Evolutionary conservation across 2,329 filamentous ascomycete species (phyloP).

Genomic region (Xylariaceae sp.): DNA sequence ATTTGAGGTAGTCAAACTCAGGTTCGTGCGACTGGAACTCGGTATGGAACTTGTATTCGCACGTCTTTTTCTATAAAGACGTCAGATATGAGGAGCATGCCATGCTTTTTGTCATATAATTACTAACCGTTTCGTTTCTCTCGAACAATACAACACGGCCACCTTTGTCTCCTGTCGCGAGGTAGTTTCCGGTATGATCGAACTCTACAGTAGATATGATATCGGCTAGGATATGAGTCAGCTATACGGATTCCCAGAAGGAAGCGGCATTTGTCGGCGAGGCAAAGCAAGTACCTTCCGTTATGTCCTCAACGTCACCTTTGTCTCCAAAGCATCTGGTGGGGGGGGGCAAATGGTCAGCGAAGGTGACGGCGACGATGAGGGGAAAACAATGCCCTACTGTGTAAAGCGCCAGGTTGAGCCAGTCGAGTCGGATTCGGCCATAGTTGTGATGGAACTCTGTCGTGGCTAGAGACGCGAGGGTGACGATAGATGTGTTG

Average conservation of each 20-base stretch:
- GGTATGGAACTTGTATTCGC: slow-evolving; percentile 99
- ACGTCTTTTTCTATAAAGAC: slow-evolving; percentile 85
- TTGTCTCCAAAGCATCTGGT: slow-evolving; percentile 97
- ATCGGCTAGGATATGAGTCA: slow-evolving; percentile 56
- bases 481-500: slow-evolving; percentile 7
- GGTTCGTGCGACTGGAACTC: slow-evolving; percentile 99
- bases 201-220: slow-evolving; percentile 92
- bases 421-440: slow-evolving; percentile 15
- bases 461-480: slow-evolving; percentile 6
- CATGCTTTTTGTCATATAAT: background rate
- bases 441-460: slow-evolving; percentile 10
- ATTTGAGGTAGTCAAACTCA: slow-evolving; percentile 99
- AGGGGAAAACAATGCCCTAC: slow-evolving; percentile 5
- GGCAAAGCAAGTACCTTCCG: slow-evolving; percentile 63
- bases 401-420: slow-evolving; percentile 18
- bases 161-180: slow-evolving; percentile 86
- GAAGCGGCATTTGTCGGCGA: slow-evolving; percentile 2
- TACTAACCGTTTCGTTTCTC: slow-evolving; percentile 87
- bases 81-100: slow-evolving; percentile 9
- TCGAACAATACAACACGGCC: slow-evolving; percentile 82
- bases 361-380: slow-evolving; percentile 5
- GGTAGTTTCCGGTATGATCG: slow-evolving; percentile 84
- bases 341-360: slow-evolving; percentile 21
- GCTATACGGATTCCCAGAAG: slow-evolving; percentile 16
- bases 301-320: slow-evolving; percentile 98